A percentile compares a stretch with the other conserved stretches of the same genome.
Evolutionary conservation across 2,329 filamentous ascomycete species (phyloP).

Genomic region (Diaporthe humulicola): DNA sequence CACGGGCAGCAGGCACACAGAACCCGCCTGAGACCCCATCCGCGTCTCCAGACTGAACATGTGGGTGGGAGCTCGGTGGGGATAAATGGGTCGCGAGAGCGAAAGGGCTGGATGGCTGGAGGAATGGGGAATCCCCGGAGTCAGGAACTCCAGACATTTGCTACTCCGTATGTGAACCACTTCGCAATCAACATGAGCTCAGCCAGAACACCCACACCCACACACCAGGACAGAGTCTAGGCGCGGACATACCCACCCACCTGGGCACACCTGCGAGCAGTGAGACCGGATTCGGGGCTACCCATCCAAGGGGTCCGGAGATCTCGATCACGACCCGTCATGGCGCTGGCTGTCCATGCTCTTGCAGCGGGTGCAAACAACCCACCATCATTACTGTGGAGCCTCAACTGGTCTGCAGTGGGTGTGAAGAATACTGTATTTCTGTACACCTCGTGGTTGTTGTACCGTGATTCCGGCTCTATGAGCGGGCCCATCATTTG

Average conservation of each 20-base stretch:
- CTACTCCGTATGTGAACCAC: not conserved
- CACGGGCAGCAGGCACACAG: not conserved
- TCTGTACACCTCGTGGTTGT: not conserved
- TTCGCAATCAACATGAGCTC: conserved; percentile 3
- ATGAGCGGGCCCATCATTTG: conserved; percentile 22
- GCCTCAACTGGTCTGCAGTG: not conserved
- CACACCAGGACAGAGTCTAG: not conserved
- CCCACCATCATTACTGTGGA: not conserved
- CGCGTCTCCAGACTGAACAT: conserved; percentile 17
- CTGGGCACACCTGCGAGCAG: not conserved
- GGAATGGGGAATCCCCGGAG: not conserved
- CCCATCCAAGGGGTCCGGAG: not conserved
- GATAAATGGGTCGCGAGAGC: not conserved
- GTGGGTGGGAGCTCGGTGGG: not conserved
- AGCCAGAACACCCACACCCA: not conserved
- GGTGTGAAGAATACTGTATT: conserved; percentile 1
- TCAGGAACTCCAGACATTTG: not conserved
- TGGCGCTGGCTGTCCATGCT: not conserved
- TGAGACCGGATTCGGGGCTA: not conserved
- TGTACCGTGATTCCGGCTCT: conserved; percentile 6
- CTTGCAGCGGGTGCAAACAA: conserved; percentile 2
- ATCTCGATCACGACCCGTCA: not conserved
- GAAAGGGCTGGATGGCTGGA: not conserved
- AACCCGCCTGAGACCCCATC: conserved; percentile 10
- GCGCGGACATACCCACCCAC: not conserved